Percentiles rank a stretch among this genome's conserved stretches.
Evolutionary conservation across 208 protist species (phyloP).

Genomic region (Acanthamoeba sp.): DNA sequence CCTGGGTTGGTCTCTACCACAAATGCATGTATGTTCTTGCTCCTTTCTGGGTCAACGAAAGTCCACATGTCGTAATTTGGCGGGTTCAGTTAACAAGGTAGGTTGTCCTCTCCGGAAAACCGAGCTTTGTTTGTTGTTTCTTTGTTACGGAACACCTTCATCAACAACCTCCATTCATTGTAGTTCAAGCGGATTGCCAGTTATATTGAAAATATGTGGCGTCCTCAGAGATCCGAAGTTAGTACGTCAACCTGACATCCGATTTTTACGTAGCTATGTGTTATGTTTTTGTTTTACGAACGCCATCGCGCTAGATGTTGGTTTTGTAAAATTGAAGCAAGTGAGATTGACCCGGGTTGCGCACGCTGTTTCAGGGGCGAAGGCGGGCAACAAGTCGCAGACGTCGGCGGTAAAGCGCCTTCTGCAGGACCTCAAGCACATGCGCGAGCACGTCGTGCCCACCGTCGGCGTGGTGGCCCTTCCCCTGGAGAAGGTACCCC

Average conservation of each 20-base stretch:
- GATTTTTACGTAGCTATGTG: background rate
- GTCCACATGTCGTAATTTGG: too few species aligned
- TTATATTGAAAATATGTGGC: constrained; percentile 71
- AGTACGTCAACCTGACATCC: background rate
- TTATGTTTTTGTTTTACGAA: too few species aligned
- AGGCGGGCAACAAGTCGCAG: constrained; percentile 63
- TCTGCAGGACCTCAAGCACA: constrained; percentile 69
- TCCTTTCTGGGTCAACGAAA: too few species aligned
- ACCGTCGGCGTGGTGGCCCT: constrained; percentile 66
- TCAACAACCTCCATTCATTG: background rate
- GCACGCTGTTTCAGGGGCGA: background rate
- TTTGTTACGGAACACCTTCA: background rate
- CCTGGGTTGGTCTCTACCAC: too few species aligned
- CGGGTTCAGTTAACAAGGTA: too few species aligned
- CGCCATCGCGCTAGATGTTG: too few species aligned
- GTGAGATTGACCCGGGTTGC: background rate
- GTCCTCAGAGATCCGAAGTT: constrained; percentile 69
- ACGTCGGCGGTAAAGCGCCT: constrained; percentile 70
- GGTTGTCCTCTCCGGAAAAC: too few species aligned
- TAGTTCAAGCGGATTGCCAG: background rate
- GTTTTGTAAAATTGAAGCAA: background rate
- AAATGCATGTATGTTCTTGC: too few species aligned
- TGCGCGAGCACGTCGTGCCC: constrained; percentile 49
- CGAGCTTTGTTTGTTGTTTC: background rate
- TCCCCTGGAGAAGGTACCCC: constrained; percentile 66